Evolutionary conservation across 345 rosid genomes (phyloP), one percentile per base, ranked within the genome.

Genomic region (Corchorus olitorius): DNA sequence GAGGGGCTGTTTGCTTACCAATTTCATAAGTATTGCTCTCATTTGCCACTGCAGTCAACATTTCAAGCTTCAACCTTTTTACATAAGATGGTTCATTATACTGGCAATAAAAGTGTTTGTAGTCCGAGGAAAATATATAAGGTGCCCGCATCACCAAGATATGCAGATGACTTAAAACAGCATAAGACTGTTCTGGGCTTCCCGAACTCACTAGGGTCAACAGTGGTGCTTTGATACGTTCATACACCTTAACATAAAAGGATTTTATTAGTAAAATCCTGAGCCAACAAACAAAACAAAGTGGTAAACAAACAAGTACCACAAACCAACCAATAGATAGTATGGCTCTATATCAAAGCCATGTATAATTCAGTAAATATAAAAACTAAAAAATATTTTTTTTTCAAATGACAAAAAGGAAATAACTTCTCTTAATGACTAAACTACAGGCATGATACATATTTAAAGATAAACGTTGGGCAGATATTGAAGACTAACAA

Each of bases 121-220:
- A 96, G 82, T 93, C 98, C 19, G 90, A 78, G 77, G 97, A 88
- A 87, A 96, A 96, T 74, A 96, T 84, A 76, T 84, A 91, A 2
- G 99, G 98, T 13, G 99, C 99, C 79, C 97, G 99, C 91, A 92
- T 89, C 84, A 96, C 99, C 91, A 96, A 84, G 75, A 96, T 89
- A 84, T 96, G 98, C 74, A 96, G 89, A 84, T 96, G 99, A 83
- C 97, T 91, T 81, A 96, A 81, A 82, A 96, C 94, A 68, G 99
- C 99, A 75, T 93, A 96, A 16, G 99, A 92, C 78, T 96, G 97
- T 84, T 96, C 99, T 22, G 99, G 97, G 85, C 97, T 96, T 84
- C 99, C 99, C 22, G 99, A 96, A 88, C 98, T 93, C 81, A 96
- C 98, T 61, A 93, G 88, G 65, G 99, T 96, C 76, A 96, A 86